These are phyloP conservation scores for Cutaneotrichosporon sp. DNA, from an alignment of 1,284 basidiomycete species.

Conservation along the genomic window DNA sequence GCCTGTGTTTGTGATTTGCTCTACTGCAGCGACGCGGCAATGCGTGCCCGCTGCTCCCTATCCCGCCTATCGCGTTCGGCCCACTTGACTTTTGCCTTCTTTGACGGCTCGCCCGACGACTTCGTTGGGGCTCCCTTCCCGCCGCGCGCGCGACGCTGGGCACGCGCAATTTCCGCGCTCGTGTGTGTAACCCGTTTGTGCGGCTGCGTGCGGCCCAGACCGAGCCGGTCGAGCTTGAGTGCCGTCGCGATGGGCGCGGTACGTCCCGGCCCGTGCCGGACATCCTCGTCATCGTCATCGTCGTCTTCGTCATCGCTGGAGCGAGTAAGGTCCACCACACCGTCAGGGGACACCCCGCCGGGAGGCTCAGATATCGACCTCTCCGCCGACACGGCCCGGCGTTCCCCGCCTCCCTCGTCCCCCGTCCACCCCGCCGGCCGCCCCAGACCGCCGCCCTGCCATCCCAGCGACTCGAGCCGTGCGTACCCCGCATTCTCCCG, in stretches of 20 bases:
- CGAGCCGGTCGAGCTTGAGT: constrained; percentile 41
- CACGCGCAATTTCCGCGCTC: constrained; percentile 31
- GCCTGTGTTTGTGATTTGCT: too few species aligned
- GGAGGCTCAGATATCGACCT: constrained; percentile 14
- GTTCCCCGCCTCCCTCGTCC: constrained; percentile 4
- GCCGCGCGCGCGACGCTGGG: constrained; percentile 26
- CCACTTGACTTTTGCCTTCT: constrained; percentile 40
- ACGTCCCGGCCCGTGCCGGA: constrained; percentile 28
- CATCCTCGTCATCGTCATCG: neutral
- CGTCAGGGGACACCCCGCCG: constrained; percentile 1
- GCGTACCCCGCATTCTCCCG: constrained; percentile 43
- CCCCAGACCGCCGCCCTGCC: constrained; percentile 42
- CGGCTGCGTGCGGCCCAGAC: constrained; percentile 23
- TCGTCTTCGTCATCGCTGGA: constrained; percentile 5
- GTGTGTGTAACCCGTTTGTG: constrained; percentile 38
- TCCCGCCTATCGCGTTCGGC: constrained; percentile 36
- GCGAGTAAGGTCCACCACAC: constrained; percentile 13
- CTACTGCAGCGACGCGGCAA: constrained; percentile 24
- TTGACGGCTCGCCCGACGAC: constrained; percentile 18
- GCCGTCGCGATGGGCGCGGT: constrained; percentile 38
- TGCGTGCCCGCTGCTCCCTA: constrained; percentile 31
- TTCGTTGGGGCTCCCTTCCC: constrained; percentile 1
- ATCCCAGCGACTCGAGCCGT: constrained; percentile 35
- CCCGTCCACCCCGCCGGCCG: constrained; percentile 23
- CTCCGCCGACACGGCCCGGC: neutral